Percentiles rank a stretch among this genome's conserved stretches.
Evolutionary conservation across 2,329 filamentous ascomycete genomes (phyloP).

Genomic region (Monosporascus sp.): DNA sequence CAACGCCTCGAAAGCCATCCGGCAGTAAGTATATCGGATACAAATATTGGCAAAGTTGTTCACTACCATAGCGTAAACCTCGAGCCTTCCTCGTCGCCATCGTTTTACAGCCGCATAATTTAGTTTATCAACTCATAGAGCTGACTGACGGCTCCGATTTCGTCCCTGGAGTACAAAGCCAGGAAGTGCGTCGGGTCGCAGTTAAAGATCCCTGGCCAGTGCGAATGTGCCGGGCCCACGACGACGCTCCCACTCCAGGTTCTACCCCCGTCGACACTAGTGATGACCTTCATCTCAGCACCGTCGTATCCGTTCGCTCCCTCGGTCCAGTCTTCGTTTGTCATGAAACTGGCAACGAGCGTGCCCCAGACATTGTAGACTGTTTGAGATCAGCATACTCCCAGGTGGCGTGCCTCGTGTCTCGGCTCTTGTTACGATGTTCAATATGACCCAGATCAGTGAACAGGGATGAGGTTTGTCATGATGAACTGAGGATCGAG

Average conservation of each 20-base stretch:
- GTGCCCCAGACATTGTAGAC: constrained; percentile 36
- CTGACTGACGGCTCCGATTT: constrained; percentile 20
- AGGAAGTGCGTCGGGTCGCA: constrained; percentile 21
- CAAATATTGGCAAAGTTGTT: too few relatives aligned
- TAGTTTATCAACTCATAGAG: constrained; percentile 14
- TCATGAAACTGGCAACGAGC: constrained; percentile 39
- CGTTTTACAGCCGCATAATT: neutral
- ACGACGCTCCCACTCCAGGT: constrained; percentile 23
- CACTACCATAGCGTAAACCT: too few relatives aligned
- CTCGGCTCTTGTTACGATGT: too few relatives aligned
- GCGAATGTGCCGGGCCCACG: constrained; percentile 18
- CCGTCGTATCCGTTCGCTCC: constrained; percentile 13
- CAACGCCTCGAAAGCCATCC: too few relatives aligned
- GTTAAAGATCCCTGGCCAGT: constrained; percentile 28
- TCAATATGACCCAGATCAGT: too few relatives aligned
- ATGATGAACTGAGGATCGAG: neutral
- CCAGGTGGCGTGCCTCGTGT: too few relatives aligned
- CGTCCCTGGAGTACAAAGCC: constrained; percentile 22
- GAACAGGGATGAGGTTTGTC: too few relatives aligned
- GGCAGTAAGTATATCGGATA: too few relatives aligned
- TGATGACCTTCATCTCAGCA: constrained; percentile 28
- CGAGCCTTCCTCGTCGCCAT: too few relatives aligned
- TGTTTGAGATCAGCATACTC: neutral
- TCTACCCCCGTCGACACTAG: constrained; percentile 19
- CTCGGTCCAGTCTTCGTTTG: constrained; percentile 32